Conservation (phyloP, 2,329 filamentous ascomycete species). For the Dendryphion nanum region DNA sequence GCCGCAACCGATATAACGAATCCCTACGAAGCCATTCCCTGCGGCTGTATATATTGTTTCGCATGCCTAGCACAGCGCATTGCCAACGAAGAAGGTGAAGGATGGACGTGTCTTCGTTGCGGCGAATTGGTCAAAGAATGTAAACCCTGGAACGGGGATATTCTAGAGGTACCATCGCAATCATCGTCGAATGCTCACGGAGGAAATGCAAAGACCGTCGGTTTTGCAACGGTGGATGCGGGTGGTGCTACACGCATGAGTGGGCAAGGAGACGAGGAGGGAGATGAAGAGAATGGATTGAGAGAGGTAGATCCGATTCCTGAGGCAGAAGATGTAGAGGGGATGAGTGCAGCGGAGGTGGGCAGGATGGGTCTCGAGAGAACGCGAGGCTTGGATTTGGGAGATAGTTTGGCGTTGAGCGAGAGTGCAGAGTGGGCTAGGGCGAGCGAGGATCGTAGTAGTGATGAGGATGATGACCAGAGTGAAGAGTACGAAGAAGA, state of each 20-base stretch:
- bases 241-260: conserved; percentile 8
- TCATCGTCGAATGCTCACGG: conserved; percentile 7
- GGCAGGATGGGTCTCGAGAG: conserved; percentile 14
- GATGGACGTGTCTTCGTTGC: conserved; percentile 88
- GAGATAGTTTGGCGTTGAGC: conserved; percentile 22
- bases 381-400: conserved; percentile 26
- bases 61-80: conserved; percentile 88
- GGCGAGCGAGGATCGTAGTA: conserved; percentile 23
- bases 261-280: conserved; percentile 6
- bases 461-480: conserved; percentile 20
- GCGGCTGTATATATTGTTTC: conserved; percentile 93
- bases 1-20: conserved; percentile 94
- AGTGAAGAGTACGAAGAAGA: conserved; percentile 40
- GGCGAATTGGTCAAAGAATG: conserved; percentile 82
- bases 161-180: conserved; percentile 56
- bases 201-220: conserved; percentile 21
- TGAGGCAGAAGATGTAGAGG: conserved; percentile 17
- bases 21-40: conserved; percentile 87
- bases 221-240: conserved; percentile 26
- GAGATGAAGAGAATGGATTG: conserved; percentile 6
- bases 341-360: conserved; percentile 5
- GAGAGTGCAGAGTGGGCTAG: conserved; percentile 40
- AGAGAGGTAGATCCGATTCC: conserved; percentile 34
- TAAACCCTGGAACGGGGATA: conserved; percentile 87
- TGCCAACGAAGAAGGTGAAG: conserved; percentile 90